Evolutionary conservation across 2,329 filamentous ascomycete species (phyloP).

Genomic region (Ophiognomonia clavigignenti-juglandacearum): DNA sequence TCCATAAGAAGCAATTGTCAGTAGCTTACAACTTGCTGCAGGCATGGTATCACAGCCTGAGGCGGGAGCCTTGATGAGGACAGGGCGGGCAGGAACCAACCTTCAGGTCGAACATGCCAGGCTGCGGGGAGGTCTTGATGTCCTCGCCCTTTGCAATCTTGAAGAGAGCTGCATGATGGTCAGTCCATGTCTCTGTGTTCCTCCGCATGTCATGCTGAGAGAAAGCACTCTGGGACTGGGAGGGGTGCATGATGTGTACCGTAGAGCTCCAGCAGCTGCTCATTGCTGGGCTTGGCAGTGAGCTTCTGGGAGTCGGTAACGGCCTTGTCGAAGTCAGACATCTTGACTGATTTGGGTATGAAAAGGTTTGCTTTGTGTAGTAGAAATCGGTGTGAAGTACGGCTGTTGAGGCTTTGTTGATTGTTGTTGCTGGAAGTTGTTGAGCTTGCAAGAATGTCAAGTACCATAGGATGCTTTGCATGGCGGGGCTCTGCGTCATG

Average conservation of each 20-base stretch:
- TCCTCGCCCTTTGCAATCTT: slow-evolving; percentile 56
- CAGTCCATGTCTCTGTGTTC: neutral
- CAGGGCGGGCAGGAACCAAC: slow-evolving; percentile 28
- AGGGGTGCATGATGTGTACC: slow-evolving; percentile 34
- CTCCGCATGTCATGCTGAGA: too few species aligned
- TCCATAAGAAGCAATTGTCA: neutral
- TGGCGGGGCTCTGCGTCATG: too few species aligned
- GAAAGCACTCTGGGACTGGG: too few species aligned
- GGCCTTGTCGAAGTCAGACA: slow-evolving; percentile 51
- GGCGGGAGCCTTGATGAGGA: neutral
- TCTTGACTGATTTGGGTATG: slow-evolving; percentile 21
- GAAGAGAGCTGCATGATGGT: slow-evolving; percentile 43
- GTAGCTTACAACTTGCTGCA: neutral
- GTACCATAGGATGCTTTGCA: too few species aligned
- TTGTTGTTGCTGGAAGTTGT: too few species aligned
- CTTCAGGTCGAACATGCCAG: slow-evolving; percentile 68
- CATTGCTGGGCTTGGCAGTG: slow-evolving; percentile 56
- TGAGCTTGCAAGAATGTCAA: too few species aligned
- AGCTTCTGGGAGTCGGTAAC: slow-evolving; percentile 63
- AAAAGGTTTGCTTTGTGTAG: neutral
- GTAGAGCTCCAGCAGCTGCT: slow-evolving; percentile 61
- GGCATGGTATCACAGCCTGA: neutral
- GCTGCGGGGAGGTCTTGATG: slow-evolving; percentile 48
- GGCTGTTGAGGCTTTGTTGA: too few species aligned
- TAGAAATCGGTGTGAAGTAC: neutral